Percentiles rank a stretch among this genome's conserved stretches.
Evolutionary conservation across 495 filamentous ascomycete genomes (phyloP).

Genomic region (Podospora conica): DNA sequence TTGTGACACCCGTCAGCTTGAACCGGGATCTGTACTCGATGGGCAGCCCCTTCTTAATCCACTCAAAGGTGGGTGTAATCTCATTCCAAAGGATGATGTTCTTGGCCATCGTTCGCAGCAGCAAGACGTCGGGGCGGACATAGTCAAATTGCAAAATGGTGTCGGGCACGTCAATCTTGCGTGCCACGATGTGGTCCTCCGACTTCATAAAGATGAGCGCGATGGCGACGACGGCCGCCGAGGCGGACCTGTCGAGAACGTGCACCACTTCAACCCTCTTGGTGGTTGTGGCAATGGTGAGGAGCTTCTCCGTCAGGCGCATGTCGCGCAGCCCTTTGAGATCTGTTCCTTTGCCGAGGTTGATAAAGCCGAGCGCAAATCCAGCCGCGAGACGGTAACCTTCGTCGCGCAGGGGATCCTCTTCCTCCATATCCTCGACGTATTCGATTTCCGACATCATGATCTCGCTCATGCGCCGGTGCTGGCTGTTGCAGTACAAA

Average conservation of each 20-base stretch:
- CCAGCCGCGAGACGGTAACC: conserved; percentile 91
- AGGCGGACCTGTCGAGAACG: conserved; percentile 84
- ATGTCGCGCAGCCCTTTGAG: conserved; percentile 88
- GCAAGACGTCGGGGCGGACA: conserved; percentile 84
- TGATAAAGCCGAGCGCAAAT: conserved; percentile 90
- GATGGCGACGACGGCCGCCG: conserved; percentile 81
- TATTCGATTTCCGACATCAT: conserved; percentile 97
- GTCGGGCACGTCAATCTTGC: conserved; percentile 89
- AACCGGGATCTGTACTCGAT: conserved; percentile 52
- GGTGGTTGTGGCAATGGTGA: conserved; percentile 75
- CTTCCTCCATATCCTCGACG: conserved; percentile 58
- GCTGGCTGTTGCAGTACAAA: conserved; percentile 90
- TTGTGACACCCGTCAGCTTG: conserved; percentile 46
- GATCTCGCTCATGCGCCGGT: conserved; percentile 96
- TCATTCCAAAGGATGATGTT: conserved; percentile 91
- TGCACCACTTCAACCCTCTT: conserved; percentile 87
- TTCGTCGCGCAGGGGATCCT: conserved; percentile 83
- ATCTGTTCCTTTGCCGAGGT: conserved; percentile 83
- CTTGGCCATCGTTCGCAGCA: conserved; percentile 83
- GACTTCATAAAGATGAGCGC: conserved; percentile 98
- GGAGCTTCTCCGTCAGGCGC: conserved; percentile 80
- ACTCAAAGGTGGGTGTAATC: conserved; percentile 62
- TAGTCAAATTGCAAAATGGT: conserved; percentile 89
- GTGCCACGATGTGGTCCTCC: conserved; percentile 77
- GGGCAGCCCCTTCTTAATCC: conserved; percentile 71